A percentile compares a stretch with the other conserved stretches of the same genome.
These are phyloP conservation scores for Meyerozyma guilliermondii DNA, from an alignment of 1,139 yeast genomes.

Conservation along the genomic window DNA sequence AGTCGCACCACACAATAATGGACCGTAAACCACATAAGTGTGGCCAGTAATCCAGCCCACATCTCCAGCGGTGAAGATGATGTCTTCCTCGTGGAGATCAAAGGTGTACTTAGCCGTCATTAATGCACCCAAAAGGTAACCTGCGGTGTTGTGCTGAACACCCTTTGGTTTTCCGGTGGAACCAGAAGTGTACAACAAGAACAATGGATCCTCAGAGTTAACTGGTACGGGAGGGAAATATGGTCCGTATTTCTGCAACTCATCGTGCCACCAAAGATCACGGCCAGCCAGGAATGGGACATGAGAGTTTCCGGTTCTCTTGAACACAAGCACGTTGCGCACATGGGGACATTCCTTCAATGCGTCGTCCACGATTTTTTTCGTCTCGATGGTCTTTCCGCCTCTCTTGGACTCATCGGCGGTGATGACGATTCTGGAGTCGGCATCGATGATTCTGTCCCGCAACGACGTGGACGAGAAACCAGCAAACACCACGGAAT, in stretches of 20 bases:
- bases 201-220: slow-evolving; percentile 56
- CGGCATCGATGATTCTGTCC: slow-evolving; percentile 76
- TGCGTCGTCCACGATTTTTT: slow-evolving; percentile 80
- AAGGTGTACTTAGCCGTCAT: slow-evolving; percentile 70
- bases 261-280: slow-evolving; percentile 83
- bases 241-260: slow-evolving; percentile 60
- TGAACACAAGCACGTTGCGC: slow-evolving; percentile 62
- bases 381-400: slow-evolving; percentile 77
- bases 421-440: slow-evolving; percentile 67
- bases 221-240: slow-evolving; percentile 60
- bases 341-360: slow-evolving; percentile 66
- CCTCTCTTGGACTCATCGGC: slow-evolving; percentile 82
- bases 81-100: slow-evolving; percentile 69
- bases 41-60: slow-evolving; percentile 91
- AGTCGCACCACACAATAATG: slow-evolving; percentile 72
- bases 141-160: slow-evolving; percentile 72
- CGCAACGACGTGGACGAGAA: slow-evolving; percentile 70
- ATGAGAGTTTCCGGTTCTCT: slow-evolving; percentile 65
- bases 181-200: slow-evolving; percentile 63
- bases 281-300: slow-evolving; percentile 59
- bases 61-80: slow-evolving; percentile 80
- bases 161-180: slow-evolving; percentile 72
- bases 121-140: slow-evolving; percentile 67
- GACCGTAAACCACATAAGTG: slow-evolving; percentile 79
- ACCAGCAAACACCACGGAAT: slow-evolving; percentile 83